Evolutionary conservation across 805 yeast genomes (phyloP).

Genomic region (Hanseniaspora guilliermondii): DNA sequence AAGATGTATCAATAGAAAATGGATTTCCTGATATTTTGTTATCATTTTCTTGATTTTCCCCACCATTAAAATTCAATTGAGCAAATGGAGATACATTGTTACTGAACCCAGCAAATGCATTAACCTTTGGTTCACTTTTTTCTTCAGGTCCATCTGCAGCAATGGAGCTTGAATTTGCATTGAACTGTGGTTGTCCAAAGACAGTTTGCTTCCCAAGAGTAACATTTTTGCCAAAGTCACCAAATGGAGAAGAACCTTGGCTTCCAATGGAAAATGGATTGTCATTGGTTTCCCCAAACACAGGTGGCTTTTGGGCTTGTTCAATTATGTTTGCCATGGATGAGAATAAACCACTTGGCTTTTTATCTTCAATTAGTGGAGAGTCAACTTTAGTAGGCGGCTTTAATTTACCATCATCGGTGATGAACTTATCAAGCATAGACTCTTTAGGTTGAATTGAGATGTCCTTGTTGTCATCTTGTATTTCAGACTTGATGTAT

Average conservation of each 20-base stretch:
- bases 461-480: background rate
- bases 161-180: constrained; percentile 15
- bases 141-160: background rate
- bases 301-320: background rate
- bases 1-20: background rate
- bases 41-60: background rate
- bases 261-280: background rate
- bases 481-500: background rate
- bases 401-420: background rate
- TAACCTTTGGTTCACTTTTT: constrained; percentile 15
- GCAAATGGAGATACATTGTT: constrained; percentile 15
- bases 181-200: constrained; percentile 20
- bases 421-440: background rate
- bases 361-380: background rate
- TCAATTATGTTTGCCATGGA: background rate
- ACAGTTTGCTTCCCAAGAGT: constrained; percentile 1
- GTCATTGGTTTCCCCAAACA: background rate
- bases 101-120: constrained; percentile 16
- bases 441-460: background rate
- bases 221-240: background rate
- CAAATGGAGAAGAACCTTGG: background rate
- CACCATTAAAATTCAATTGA: background rate
- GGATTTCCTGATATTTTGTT: background rate
- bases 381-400: background rate
- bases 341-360: background rate